Percentiles rank a stretch among this genome's conserved stretches.
Evolutionary conservation across 129 eudicot genomes (phyloP).

Genomic region (Escallonia herrerae): DNA sequence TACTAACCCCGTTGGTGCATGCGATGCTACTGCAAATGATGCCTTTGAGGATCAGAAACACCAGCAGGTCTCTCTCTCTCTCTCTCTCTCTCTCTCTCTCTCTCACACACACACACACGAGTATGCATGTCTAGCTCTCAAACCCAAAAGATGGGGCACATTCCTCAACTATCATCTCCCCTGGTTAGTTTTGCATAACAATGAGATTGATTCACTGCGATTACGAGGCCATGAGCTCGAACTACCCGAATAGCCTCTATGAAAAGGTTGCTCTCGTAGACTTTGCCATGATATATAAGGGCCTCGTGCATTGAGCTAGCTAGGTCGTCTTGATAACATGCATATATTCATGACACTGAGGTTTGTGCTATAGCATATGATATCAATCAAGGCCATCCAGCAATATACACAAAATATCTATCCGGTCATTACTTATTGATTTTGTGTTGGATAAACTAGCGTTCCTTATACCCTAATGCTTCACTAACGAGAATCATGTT

Average conservation of each 20-base stretch:
- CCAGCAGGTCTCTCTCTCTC: slow-evolving; percentile 30
- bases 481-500: neutral
- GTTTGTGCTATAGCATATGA: neutral
- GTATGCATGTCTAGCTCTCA: neutral
- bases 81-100: neutral
- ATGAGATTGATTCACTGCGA: too few relatives aligned
- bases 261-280: too few relatives aligned
- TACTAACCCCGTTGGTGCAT: slow-evolving; percentile 40
- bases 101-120: neutral
- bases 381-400: neutral
- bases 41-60: slow-evolving; percentile 19
- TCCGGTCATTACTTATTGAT: neutral
- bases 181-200: neutral
- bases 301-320: too few relatives aligned
- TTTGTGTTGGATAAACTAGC: neutral
- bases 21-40: slow-evolving; percentile 6
- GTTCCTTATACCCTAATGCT: neutral
- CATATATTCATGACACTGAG: too few relatives aligned
- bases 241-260: too few relatives aligned
- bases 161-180: neutral
- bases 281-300: too few relatives aligned
- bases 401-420: neutral
- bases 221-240: neutral
- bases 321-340: too few relatives aligned
- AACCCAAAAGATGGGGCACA: neutral